Conservation (phyloP, 345 rosid genomes). For the Cardiospermum halicacabum region DNA sequence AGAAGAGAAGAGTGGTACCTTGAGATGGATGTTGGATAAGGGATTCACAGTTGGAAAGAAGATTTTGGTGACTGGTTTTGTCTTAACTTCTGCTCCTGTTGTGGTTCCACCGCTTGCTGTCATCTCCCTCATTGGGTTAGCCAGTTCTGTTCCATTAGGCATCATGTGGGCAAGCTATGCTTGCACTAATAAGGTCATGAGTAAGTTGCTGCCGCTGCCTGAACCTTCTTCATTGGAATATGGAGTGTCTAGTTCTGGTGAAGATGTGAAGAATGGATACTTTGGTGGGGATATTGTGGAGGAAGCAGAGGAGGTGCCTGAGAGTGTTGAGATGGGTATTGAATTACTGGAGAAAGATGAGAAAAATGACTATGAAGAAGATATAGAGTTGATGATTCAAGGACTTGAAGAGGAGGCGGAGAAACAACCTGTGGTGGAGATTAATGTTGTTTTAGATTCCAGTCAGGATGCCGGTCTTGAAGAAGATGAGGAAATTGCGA, state of each 20-base stretch:
- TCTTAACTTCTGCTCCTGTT: constrained; percentile 52
- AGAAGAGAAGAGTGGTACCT: constrained; percentile 23
- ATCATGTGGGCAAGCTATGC: constrained; percentile 59
- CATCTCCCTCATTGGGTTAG: constrained; percentile 49
- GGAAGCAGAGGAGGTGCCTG: constrained; percentile 22
- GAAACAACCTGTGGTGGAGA: constrained; percentile 1
- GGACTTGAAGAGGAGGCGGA: not conserved
- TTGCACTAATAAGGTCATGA: constrained; percentile 69
- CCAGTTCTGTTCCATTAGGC: constrained; percentile 58
- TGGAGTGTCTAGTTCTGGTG: constrained; percentile 3
- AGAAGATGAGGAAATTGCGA: constrained; percentile 29
- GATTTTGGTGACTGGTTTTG: constrained; percentile 45
- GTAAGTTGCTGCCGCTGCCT: constrained; percentile 49
- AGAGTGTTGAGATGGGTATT: constrained; percentile 20
- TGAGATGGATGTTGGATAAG: constrained; percentile 47
- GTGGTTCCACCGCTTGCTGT: constrained; percentile 64
- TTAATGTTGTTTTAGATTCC: constrained; percentile 17
- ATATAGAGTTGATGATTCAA: constrained; percentile 15
- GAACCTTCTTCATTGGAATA: constrained; percentile 17
- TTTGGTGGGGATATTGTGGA: constrained; percentile 14
- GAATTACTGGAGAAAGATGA: constrained; percentile 15
- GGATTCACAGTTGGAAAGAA: constrained; percentile 51
- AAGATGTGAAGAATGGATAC: constrained; percentile 13
- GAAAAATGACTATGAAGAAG: constrained; percentile 6
- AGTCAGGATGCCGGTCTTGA: constrained; percentile 12